phyloP scores from a whole-genome alignment of 2,329 filamentous ascomycete genomes.

The Lasiodiplodia sp. region DNA sequence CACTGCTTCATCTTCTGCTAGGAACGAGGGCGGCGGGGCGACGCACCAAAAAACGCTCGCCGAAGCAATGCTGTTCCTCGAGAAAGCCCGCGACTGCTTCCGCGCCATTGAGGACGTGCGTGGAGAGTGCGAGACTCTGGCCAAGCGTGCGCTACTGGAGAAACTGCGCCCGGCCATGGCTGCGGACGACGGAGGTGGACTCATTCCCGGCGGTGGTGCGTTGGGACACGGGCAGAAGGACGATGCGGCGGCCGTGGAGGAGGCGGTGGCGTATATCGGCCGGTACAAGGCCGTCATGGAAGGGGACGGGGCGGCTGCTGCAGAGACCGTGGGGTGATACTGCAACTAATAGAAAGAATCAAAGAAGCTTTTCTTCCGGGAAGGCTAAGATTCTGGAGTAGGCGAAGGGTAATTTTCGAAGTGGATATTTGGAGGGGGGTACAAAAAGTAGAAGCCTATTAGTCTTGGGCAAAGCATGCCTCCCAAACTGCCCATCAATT shows the following conservation, averaged over 20 bases:
- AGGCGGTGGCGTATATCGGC: conserved; percentile 46
- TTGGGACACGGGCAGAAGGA: background rate
- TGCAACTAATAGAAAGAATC: background rate
- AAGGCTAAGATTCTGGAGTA: no score
- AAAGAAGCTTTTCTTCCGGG: background rate
- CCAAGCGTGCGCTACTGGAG: conserved; percentile 82
- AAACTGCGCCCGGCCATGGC: conserved; percentile 63
- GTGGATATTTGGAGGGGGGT: no score
- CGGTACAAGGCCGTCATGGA: conserved; percentile 41
- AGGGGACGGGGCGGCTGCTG: conserved; percentile 34
- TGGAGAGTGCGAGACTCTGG: conserved; percentile 80
- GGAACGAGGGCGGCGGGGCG: conserved; percentile 35
- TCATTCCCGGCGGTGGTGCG: background rate
- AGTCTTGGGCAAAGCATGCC: no score
- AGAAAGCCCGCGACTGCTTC: conserved; percentile 57
- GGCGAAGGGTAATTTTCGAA: no score
- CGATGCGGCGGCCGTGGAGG: conserved; percentile 40
- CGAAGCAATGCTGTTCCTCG: conserved; percentile 45
- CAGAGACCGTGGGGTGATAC: conserved; percentile 22
- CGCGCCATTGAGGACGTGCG: conserved; percentile 70
- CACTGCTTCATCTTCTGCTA: conserved; percentile 31
- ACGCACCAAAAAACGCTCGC: conserved; percentile 32
- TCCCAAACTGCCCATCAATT: no score
- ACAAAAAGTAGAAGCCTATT: no score
- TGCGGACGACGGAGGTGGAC: background rate